Conservation (phyloP, 805 yeast species). For the Komagataella mondaviorum region DNA sequence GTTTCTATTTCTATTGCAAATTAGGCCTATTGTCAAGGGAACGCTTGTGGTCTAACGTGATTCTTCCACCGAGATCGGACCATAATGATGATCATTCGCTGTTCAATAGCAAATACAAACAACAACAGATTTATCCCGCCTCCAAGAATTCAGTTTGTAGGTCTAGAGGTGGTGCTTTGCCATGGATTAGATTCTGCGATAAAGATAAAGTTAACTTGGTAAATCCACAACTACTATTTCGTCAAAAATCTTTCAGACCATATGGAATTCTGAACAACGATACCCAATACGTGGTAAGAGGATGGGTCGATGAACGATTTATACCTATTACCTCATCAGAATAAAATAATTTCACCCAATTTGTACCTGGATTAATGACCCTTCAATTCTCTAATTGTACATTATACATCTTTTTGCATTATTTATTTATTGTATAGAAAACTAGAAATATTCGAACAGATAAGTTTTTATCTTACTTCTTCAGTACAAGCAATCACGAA, state of each 20-base stretch:
- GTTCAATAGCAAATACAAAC: slow-evolving; percentile 18
- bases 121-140: slow-evolving; percentile 2
- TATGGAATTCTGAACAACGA: slow-evolving; percentile 12
- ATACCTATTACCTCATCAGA: slow-evolving; percentile 5
- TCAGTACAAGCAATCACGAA: not conserved
- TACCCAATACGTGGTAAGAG: slow-evolving; percentile 33
- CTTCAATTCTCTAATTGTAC: not conserved
- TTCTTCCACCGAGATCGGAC: slow-evolving; percentile 38
- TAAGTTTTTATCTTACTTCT: not conserved
- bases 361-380: not conserved
- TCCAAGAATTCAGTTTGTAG: slow-evolving; percentile 6
- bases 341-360: not conserved
- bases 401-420: not conserved
- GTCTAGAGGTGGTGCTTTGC: slow-evolving; percentile 9
- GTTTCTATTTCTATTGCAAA: slow-evolving; percentile 9
- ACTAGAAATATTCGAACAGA: not conserved
- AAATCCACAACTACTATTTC: slow-evolving; percentile 9
- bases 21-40: slow-evolving; percentile 30
- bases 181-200: slow-evolving; percentile 11
- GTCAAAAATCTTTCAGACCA: slow-evolving; percentile 11
- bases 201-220: slow-evolving; percentile 13
- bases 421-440: too few relatives aligned
- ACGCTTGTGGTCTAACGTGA: slow-evolving; percentile 38
- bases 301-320: slow-evolving; percentile 38
- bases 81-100: slow-evolving; percentile 4